These are phyloP conservation scores for Hyphopichia fennica DNA, from an alignment of 1,139 yeast genomes.

Conservation along the genomic window DNA sequence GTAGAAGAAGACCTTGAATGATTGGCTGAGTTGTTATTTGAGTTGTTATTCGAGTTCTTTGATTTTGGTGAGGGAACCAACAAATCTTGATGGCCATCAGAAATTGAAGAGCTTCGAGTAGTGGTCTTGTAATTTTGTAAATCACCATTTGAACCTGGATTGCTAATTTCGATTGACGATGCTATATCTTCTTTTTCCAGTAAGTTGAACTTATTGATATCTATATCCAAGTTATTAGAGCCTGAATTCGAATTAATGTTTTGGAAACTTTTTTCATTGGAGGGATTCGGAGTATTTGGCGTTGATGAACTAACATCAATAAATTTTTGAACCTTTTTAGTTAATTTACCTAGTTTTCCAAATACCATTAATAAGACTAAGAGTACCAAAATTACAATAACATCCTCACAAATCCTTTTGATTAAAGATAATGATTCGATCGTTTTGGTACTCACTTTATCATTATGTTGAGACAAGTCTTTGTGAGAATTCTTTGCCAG, in stretches of 20 bases:
- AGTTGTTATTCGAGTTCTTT: too few relatives aligned
- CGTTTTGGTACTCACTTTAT: constrained; percentile 1
- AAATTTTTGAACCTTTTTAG: constrained; percentile 11
- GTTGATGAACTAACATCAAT: neutral
- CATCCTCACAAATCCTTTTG: constrained; percentile 49
- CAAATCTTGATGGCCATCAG: neutral
- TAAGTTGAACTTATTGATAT: neutral
- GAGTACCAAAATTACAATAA: constrained; percentile 39
- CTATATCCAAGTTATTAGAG: constrained; percentile 9
- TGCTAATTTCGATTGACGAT: constrained; percentile 10
- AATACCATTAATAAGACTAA: constrained; percentile 28
- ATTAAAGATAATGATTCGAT: constrained; percentile 13
- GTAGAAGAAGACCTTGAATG: neutral
- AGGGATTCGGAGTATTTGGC: constrained; percentile 1
- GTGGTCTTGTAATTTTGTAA: neutral
- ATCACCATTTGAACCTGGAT: constrained; percentile 11
- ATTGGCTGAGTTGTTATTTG: neutral
- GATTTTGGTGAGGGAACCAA: neutral
- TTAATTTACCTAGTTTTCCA: constrained; percentile 37
- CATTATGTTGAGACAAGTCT: neutral
- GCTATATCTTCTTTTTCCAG: constrained; percentile 1
- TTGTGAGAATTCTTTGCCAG: constrained; percentile 5
- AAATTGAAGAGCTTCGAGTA: neutral
- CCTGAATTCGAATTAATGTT: neutral
- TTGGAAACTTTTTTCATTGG: constrained; percentile 4